Base-by-base conservation (phyloP, 768 basidiomycete genomes). In the Suillus discolor region DNA sequence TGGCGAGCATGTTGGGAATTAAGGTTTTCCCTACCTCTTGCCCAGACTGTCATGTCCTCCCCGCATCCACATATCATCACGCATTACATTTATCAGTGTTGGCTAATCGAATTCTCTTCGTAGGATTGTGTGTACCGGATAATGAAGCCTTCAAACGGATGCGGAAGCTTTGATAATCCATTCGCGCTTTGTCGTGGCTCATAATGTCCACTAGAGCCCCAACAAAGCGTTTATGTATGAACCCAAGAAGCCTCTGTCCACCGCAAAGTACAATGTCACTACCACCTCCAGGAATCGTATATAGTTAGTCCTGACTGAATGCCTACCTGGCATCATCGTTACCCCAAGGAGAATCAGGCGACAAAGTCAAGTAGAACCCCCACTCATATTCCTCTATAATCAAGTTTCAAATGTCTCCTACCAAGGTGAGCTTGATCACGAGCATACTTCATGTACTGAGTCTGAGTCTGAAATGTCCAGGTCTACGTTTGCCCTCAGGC, bases 401-500 rank as follows among this genome's bases (percentile, higher is more conserved):
- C 25, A 41, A 25, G 4, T 25, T 41, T 41, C 16, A 42, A 12
- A 42, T 60, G 59, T 41, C 41, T 60, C 25, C 59, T 60, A 41
- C 16, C 6, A 60, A 42, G 25, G 59, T 42, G 18, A 42, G 18
- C 41, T 25, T 60, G 1, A 20, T 60, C 41, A 31, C 39, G 18
- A 60, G 25, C 39, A 20, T 60, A 28, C 11, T 13, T 28, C 18
- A 20, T 42, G 25, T 25, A 28, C 59, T 13, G 3, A 28, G 20
- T 28, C 18, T 28, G 18, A 60, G 20, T 39, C 18, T 42, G 25
- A 9, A 39, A 59, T 59, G 15, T 31, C 12, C n/a, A 75, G 74
- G 47, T 36, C 23, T 63, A 47, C 54, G 0, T 64, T 2, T 77
- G 75, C 47, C 60, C 69, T 18, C 59, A 54, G 44, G 6, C 36